phyloP scores from a whole-genome alignment of 2,329 filamentous ascomycete genomes.

The Diaporthe capsici region DNA sequence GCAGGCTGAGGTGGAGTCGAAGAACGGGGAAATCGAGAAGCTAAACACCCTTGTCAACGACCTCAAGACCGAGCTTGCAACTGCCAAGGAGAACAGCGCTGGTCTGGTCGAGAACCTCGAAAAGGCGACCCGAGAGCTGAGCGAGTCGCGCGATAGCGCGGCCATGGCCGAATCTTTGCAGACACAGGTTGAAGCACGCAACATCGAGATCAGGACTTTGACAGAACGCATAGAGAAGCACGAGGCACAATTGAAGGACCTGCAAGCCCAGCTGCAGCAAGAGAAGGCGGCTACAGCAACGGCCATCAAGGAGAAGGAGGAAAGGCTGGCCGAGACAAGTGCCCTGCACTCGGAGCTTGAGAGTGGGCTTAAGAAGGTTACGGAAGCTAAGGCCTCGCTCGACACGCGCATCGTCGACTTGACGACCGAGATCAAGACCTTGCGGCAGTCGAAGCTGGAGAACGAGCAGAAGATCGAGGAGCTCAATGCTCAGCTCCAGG shows the following conservation, averaged over 20 bases:
- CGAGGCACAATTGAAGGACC: conserved; percentile 60
- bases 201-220: conserved; percentile 63
- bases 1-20: conserved; percentile 80
- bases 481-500: conserved; percentile 54
- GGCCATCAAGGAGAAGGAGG: conserved; percentile 52
- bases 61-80: conserved; percentile 78
- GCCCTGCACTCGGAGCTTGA: conserved; percentile 57
- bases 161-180: conserved; percentile 62
- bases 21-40: conserved; percentile 77
- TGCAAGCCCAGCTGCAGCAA: conserved; percentile 55
- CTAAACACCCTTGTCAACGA: conserved; percentile 78
- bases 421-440: conserved; percentile 58
- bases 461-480: conserved; percentile 58
- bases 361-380: conserved; percentile 53
- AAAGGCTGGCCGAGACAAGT: conserved; percentile 53
- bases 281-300: conserved; percentile 43
- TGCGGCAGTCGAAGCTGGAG: conserved; percentile 56
- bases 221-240: conserved; percentile 63
- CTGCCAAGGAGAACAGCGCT: conserved; percentile 78
- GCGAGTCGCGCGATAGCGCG: conserved; percentile 58
- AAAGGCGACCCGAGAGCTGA: conserved; percentile 75
- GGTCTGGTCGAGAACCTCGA: conserved; percentile 78
- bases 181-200: conserved; percentile 63
- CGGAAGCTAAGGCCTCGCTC: conserved; percentile 56
- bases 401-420: conserved; percentile 62